Evolutionary conservation across 345 rosid genomes (phyloP), one percentile per base, ranked within the genome.

Genomic region (Orychophragmus violaceus): DNA sequence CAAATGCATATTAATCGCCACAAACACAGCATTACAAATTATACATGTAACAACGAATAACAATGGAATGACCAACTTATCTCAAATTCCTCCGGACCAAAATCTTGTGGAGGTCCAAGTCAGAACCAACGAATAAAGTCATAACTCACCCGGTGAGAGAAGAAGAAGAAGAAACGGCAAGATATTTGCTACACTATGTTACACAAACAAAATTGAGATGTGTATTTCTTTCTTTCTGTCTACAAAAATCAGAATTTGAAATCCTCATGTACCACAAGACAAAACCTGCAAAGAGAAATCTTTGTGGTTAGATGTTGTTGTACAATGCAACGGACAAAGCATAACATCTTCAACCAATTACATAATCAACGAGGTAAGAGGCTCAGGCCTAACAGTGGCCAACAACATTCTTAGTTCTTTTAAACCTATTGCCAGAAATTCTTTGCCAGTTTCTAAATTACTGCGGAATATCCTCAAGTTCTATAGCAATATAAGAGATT

Each of bases 281-380:
- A 66, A 72, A 51, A 72, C 77, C 77, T 72, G 77, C 66, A 72
- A 72, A 65, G 48, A 72, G 23, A 72, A 12, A 55, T 35, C 19
- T 45, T 49, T 57, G 42, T 27, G 52, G 21, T 71, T 29, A 71
- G 44, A 32, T 41, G 2, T 59, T 36, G 59, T 28, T 27, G 11
- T 2, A 27, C 36, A 45, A 25, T 45, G 64, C 24, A 35, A 54
- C 28, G 29, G 32, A 25, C 57, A 51, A 24, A 37, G 5, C 23
- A 44, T 16, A 57, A 23, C 14, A 50, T 50, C 74, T 56, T 67
- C 17, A 67, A 69, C 42, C 7, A 50, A 41, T 36, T 44, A 14
- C 67, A 37, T 37, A 50, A 41, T 11, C 52, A 27, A 25, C 25
- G 53, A 29, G 24, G n/a, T 14, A 10, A 55, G 41, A 51, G 61